A percentile compares a stretch with the other conserved stretches of the same genome.
These are phyloP conservation scores for Fusarium phyllophilum DNA, from an alignment of 2,329 filamentous ascomycete species.

Conservation along the genomic window DNA sequence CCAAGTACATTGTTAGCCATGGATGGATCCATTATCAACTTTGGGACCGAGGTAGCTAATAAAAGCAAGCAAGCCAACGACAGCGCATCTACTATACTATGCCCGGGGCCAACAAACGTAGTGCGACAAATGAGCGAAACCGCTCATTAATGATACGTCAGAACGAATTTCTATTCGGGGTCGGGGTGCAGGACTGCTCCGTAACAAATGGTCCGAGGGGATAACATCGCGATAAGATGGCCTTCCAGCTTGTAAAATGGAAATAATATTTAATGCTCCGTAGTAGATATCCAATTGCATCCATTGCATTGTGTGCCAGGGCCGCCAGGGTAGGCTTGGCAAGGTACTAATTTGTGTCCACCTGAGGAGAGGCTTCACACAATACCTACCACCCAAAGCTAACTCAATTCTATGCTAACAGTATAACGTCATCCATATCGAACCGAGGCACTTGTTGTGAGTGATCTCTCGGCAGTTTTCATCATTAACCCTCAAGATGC, in stretches of 20 bases:
- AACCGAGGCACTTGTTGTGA: constrained; percentile 12
- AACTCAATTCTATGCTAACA: background rate
- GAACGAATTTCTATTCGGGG: background rate
- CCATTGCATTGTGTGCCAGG: constrained; percentile 2
- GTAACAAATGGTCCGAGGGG: background rate
- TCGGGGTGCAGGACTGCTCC: background rate
- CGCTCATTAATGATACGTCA: constrained; percentile 19
- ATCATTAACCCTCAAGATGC: constrained; percentile 37
- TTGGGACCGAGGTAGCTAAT: background rate
- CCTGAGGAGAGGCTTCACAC: constrained; percentile 19
- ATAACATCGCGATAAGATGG: background rate
- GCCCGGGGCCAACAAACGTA: background rate
- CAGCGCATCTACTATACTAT: background rate
- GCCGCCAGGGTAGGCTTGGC: background rate
- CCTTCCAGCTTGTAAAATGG: background rate
- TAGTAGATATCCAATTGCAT: background rate
- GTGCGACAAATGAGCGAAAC: constrained; percentile 13
- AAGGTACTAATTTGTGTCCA: constrained; percentile 20
- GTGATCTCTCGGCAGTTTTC: background rate
- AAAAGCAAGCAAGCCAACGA: constrained; percentile 7
- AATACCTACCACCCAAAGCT: background rate
- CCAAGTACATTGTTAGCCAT: background rate
- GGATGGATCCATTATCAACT: background rate
- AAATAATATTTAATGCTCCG: background rate
- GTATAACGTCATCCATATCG: constrained; percentile 30